Evolutionary conservation across 495 filamentous ascomycete species (phyloP), one percentile per base, ranked within the genome.

Genomic region (Lasiosphaeria miniovina): DNA sequence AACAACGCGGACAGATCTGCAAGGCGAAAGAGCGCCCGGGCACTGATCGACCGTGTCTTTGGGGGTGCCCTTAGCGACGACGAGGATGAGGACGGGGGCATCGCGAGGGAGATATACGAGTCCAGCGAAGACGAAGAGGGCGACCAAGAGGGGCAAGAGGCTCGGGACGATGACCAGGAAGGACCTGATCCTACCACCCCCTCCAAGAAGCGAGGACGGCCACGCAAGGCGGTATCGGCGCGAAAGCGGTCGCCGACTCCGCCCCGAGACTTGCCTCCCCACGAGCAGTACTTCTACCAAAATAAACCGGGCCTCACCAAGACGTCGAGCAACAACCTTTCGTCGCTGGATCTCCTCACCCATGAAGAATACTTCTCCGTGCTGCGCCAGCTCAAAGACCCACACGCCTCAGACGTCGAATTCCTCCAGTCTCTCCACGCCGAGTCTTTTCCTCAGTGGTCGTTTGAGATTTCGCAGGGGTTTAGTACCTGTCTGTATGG

Each of bases 401-500:
- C 86, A 0, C 94, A 95, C 69, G 75, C 76, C 35, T 73, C 81
- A n/a, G 88, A 92, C 54, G 82, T 88, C 62, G 74, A 83, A 15
- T 86, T 88, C 57, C 79, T 98, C 34, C 78, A 87, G 56, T 81
- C 86, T 17, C 76, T 96, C 31, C 93, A 98, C 69, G 80, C 82
- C 48, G 84, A 87, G 45, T 89, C 88, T 14, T 98, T 96, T 69
- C 81, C 87, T 11, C 94, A 98, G 69, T 98, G 94, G 94, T 73
- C 80, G 14, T 98, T 98, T 65, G 95, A 98, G 75, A 82, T 98
- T 24, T 81, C 85, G 38, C 85, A 96, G 68, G 87, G 87, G 46
- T 98, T 96, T 79, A 96, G 89, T 69, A 80, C 96, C 58, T 94
- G 95, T 65, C 74, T 97, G 3, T 96, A 93, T 68, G 94, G 94